These are phyloP conservation scores for Takashimella koratensis DNA, from an alignment of 1,284 basidiomycete species.

Conservation along the genomic window DNA sequence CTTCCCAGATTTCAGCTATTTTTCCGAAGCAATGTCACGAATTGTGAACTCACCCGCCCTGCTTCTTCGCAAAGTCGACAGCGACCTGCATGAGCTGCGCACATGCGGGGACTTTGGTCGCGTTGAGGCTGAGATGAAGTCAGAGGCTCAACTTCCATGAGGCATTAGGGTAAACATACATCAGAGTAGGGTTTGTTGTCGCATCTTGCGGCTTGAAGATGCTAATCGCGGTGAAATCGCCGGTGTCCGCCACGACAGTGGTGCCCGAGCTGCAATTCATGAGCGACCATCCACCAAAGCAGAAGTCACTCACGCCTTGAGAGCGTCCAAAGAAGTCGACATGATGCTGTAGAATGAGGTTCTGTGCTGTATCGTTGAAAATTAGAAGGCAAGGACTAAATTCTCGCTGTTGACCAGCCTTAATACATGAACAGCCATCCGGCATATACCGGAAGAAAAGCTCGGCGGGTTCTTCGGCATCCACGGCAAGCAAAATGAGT, in stretches of 20 bases:
- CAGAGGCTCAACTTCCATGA: conserved; percentile 40
- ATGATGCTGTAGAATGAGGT: too few species aligned
- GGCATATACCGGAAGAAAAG: too few species aligned
- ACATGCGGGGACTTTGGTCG: conserved; percentile 84
- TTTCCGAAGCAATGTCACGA: neutral
- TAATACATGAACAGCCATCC: too few species aligned
- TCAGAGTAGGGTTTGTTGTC: conserved; percentile 86
- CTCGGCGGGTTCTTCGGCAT: too few species aligned
- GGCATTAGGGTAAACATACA: too few species aligned
- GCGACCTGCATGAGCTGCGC: conserved; percentile 75
- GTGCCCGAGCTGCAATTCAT: conserved; percentile 62
- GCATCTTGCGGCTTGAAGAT: conserved; percentile 89
- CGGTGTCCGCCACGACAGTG: conserved; percentile 88
- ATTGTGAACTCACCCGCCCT: conserved; percentile 57
- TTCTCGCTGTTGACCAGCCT: too few species aligned
- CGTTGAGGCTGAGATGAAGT: conserved; percentile 70
- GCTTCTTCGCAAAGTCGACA: conserved; percentile 72
- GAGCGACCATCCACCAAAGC: neutral
- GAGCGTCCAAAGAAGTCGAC: neutral
- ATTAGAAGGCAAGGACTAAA: too few species aligned
- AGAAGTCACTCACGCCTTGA: neutral
- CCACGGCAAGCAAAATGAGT: too few species aligned
- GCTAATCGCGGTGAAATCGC: conserved; percentile 62
- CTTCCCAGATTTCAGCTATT: neutral
- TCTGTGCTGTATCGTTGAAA: too few species aligned